Percentiles rank a stretch among this genome's conserved stretches.
These are phyloP conservation scores for Tuber indicum DNA, from an alignment of 495 filamentous ascomycete genomes.

Conservation along the genomic window DNA sequence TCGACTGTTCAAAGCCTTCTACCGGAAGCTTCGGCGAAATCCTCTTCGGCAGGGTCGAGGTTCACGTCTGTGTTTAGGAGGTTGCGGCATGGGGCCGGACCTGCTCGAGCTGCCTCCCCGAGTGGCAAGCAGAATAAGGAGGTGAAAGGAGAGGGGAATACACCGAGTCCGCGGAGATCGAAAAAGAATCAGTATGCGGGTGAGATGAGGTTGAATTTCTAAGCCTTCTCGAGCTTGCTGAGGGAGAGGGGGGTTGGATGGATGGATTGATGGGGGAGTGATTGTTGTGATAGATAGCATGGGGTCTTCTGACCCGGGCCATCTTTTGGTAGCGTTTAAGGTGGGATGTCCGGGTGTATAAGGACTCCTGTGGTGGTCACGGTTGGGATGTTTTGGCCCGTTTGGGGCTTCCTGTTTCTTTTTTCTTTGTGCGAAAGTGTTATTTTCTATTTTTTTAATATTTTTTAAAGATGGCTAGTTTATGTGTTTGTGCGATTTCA, in stretches of 20 bases:
- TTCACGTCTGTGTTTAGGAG: conserved; percentile 21
- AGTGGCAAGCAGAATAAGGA: background rate
- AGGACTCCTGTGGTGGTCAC: background rate
- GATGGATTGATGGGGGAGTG: background rate
- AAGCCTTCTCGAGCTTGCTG: background rate
- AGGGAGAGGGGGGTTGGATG: background rate
- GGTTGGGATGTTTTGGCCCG: conserved; percentile 1
- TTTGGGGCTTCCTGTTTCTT: background rate
- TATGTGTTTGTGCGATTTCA: background rate
- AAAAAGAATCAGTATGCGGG: conserved; percentile 18
- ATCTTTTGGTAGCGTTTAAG: background rate
- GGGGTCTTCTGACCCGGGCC: background rate
- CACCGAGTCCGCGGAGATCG: background rate
- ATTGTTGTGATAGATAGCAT: background rate
- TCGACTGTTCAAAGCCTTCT: conserved; percentile 7
- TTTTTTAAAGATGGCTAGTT: background rate
- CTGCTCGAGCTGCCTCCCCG: background rate
- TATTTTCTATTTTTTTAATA: background rate
- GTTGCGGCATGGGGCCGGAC: background rate
- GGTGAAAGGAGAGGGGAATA: background rate
- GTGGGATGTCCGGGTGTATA: background rate
- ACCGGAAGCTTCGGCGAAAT: background rate
- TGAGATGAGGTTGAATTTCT: conserved; percentile 33
- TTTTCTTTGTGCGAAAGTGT: background rate
- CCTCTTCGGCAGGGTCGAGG: conserved; percentile 8